Evolutionary conservation across 306 rosid genomes (phyloP), one percentile per base, ranked within the genome.

Genomic region (Argentina anserina): DNA sequence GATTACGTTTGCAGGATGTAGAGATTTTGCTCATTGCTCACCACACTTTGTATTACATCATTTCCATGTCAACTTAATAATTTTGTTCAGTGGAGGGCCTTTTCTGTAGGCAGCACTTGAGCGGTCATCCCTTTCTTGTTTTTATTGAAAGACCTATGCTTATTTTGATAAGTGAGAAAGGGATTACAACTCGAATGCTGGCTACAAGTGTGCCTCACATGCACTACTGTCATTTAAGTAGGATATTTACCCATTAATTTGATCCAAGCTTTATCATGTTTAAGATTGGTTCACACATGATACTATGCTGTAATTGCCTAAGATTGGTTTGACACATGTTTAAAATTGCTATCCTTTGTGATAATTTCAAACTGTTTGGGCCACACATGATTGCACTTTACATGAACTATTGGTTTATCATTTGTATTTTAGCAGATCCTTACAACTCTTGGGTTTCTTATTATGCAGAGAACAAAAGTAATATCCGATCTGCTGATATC

Each of bases 401-500:
- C 45, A 23, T 21, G 59, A 66, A 55, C 21, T 58, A 45, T 39
- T 21, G 26, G 17, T 68, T 34, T 9, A 47, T 36, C n/a, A 25
- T 34, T 31, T 17, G 40, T 47, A 2, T 25, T 18, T 26, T 49
- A 53, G 61, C 52, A 63, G 56, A 55, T 61, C 41, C 65, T 60
- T 36, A 45, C 60, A 71, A 40, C 53, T 67, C 72, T 39, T 66
- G 74, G 41, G 14, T 67, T 66, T 69, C 69, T 70, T 71, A n/a
- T 82, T 52, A 67, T 86, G 95, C 93, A 95, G 99, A 87, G 97
- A 87, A 87, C 87, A 23, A 95, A 90, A 81, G 85, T 88, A 65
- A 85, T 95, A 78, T 95, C 99, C 26, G 97, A 92, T 87, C 83
- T 95, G 82, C 83, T 95, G 87, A 95, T 95, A 83, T 88, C 97